Percentiles rank a stretch among this genome's conserved stretches.
Conservation (phyloP, 192 early-diverging fungal species). For the Podila minutissima region DNA sequence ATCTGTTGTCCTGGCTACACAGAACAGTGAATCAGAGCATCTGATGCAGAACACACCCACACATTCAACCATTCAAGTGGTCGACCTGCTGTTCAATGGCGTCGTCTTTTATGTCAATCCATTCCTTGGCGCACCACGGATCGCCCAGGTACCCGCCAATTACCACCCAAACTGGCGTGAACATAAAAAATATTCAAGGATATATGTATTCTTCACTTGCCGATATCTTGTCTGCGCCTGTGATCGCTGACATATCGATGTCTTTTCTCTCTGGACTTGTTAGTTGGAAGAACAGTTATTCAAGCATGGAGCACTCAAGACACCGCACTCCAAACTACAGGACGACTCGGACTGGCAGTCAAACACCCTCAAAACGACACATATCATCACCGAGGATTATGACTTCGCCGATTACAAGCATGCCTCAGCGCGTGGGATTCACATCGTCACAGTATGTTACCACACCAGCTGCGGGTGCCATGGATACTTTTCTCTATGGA, state of each 20-base stretch:
- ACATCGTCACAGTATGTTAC: slow-evolving; percentile 30
- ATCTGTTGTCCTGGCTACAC: not conserved
- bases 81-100: slow-evolving; percentile 13
- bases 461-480: not conserved
- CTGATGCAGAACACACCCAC: not conserved
- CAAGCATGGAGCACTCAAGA: slow-evolving; percentile 19
- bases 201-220: not conserved
- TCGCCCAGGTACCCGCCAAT: slow-evolving; percentile 9
- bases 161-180: not conserved
- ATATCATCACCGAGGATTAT: slow-evolving; percentile 39
- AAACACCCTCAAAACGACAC: slow-evolving; percentile 9
- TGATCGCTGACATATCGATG: slow-evolving; percentile 2
- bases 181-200: not conserved
- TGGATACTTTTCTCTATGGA: not conserved
- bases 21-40: not conserved
- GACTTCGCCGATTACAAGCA: slow-evolving; percentile 39
- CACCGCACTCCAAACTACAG: not conserved
- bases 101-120: slow-evolving; percentile 38
- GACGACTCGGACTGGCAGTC: not conserved
- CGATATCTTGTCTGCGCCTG: no score
- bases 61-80: not conserved
- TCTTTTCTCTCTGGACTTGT: not conserved
- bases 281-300: slow-evolving; percentile 19
- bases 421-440: slow-evolving; percentile 30
- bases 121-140: slow-evolving; percentile 12